Base-by-base conservation (phyloP, 768 basidiomycete genomes). In the Basidioascus undulatus region DNA sequence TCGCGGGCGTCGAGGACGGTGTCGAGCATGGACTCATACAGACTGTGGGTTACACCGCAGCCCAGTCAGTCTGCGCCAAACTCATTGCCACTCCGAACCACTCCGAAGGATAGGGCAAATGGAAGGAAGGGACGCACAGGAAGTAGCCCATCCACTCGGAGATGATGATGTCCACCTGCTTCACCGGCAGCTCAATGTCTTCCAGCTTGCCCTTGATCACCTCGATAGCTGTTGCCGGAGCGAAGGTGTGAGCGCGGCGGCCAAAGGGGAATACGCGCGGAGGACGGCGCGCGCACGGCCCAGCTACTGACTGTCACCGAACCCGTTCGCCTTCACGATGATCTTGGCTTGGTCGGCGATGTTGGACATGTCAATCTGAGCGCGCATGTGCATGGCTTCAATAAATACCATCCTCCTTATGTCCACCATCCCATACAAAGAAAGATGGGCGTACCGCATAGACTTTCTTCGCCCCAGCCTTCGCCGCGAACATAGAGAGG, bases 141-240 rank as follows among this genome's bases (percentile, higher is more conserved):
- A 96, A 94, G 63, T 98, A 98, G 32, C 92, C 92, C 92, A 98
- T 98, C 92, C 89, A 98, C 59, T 98, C 92, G 46, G 86, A 92
- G 56, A 98, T 81, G 62, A 98, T 92, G 62, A 98, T 94, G 58
- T 98, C 92, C 56, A 84, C 94, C 58, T 87, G 65, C 47, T 79
- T 62, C 54, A 89, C 71, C 12, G 89, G 89, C 32, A 96, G 68
- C 44, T 74, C 72, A 37, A 73, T 64, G 35, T 98, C 89, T 58
- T 98, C 89, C 45, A 98, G 76, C 62, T 98, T 98, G 44, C 89
- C 87, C 62, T 96, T 94, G 50, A 96, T 75, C 43, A 96, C 74
- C 31, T 81, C 86, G 60, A 94, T 92, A 50, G 69, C 84, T 92
- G 50, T n/a, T n/a, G n/a, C n/a, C 8, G 32, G 7, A 16, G 8